Percentiles rank a stretch among this genome's conserved stretches.
These are phyloP conservation scores for Wickerhamiella sergipiensis DNA, from an alignment of 805 yeast genomes.

Conservation along the genomic window DNA sequence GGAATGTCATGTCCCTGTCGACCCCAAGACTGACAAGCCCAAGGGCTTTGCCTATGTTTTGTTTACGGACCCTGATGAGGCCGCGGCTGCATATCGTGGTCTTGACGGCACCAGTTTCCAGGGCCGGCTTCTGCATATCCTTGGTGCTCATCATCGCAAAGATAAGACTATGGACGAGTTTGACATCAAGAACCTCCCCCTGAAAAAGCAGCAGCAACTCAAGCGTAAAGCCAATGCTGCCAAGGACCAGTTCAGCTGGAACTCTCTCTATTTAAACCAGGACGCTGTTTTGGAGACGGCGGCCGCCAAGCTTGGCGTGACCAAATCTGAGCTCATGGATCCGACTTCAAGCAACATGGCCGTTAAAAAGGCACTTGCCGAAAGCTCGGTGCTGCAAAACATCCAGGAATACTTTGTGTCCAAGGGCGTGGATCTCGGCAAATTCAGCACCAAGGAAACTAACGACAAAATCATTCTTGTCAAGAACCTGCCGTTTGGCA, in stretches of 20 bases:
- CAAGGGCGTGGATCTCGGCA: conserved; percentile 71
- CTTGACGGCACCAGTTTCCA: conserved; percentile 85
- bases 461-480: conserved; percentile 73
- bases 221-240: conserved; percentile 75
- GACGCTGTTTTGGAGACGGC: conserved; percentile 90
- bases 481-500: conserved; percentile 84
- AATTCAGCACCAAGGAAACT: conserved; percentile 50
- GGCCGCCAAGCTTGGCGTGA: conserved; percentile 68
- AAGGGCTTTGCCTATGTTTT: conserved; percentile 87
- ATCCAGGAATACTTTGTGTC: conserved; percentile 77
- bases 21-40: conserved; percentile 76
- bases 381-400: conserved; percentile 86
- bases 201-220: conserved; percentile 80
- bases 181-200: conserved; percentile 78
- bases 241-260: conserved; percentile 86
- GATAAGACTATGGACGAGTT: conserved; percentile 79
- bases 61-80: conserved; percentile 55
- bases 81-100: conserved; percentile 56
- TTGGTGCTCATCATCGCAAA: conserved; percentile 75
- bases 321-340: conserved; percentile 73
- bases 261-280: conserved; percentile 74
- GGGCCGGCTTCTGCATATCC: conserved; percentile 80
- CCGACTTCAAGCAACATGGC: conserved; percentile 80
- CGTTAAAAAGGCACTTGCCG: conserved; percentile 94
- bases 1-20: conserved; percentile 88